Evolutionary conservation across 768 basidiomycete species (phyloP), one percentile per base, ranked within the genome.

Genomic region (Collybiopsis confluens): DNA sequence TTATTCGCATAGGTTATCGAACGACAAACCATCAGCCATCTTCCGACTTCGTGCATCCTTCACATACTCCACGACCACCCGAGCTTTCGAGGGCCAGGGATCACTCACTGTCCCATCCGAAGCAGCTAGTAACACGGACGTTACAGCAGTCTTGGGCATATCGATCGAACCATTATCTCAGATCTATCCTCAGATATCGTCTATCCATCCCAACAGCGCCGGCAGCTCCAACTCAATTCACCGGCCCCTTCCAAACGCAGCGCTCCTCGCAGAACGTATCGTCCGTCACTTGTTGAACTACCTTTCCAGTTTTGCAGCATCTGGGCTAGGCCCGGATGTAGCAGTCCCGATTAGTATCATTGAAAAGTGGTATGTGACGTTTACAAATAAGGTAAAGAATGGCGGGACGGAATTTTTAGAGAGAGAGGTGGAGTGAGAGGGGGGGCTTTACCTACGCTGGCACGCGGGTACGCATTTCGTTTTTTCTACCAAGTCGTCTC

Each of bases 11-110:
- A 93, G 91, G 84, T 76, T 95, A 23, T 90, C 90, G 13, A 92
- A 92, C 64, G 90, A 92, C 28, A 92, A 92, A 64, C 91, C 91
- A 0, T 91, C 90, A 10, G 89, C 90, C 0, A 90, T 93, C 62
- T 92, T 92, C 70, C 89, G 91, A 21, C 74, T 92, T 21, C 80
- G 85, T 3, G 84, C 86, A 7, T 79, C 79, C 10, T 86, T 82
- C 62, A 73, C 70, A 40, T 64, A 69, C n/a, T 63, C 68, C 41
- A 67, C 71, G 2, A 60, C 72, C 7, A 73, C 74, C 52, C 67
- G 65, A 52, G 69, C 72, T 9, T 75, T 77, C 62, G 70, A 73
- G 6, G 60, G 69, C 46, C n/a, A n/a, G n/a, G n/a, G n/a, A n/a
- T 37, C 47, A 11, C 59, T 63, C 50, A 57, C 51, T 20, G 70